Base-by-base conservation (phyloP, 257 asterid species). In the Nicotiana undulata region DNA sequence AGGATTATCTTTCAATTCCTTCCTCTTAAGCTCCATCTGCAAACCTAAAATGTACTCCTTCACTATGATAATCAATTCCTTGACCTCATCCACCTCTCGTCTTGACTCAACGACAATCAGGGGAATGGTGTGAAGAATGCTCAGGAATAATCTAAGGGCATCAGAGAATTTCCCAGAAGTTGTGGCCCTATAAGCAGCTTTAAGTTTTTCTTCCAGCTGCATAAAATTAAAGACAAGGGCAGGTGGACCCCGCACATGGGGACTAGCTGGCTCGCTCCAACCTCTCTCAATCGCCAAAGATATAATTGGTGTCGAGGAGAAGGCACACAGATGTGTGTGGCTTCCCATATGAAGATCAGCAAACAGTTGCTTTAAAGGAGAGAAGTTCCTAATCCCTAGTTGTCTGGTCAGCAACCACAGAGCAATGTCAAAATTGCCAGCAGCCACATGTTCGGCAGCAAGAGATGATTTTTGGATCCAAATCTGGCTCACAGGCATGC, bases 391-490 rank as follows among this genome's bases (percentile, higher is more conserved):
- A 53, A 94, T 87, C 64, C 97, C 98, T 29, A 94, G 75, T 77
- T 94, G 98, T 12, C 96, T 93, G 91, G 79, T 89, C 83, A 94
- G 83, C 34, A 94, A 84, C 51, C 98, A 93, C 98, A 93, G 89
- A 37, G 98, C 97, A 7, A 93, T 94, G 81, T 94, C 97, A 24
- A 92, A 94, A 85, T 94, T 89, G 9, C 98, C 97, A 7, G 97
- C 97, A 63, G 97, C 97, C 9, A 92, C 97, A 15, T 94, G 97
- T 70, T 93, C 98, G 37, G 93, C 97, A 7, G 98, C 97, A 32
- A 94, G 92, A 24, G 97, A 87, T 10, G 97, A 94, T 75, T 86
- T 88, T 88, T 94, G 97, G 77, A 82, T 88, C 97, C 98, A 94
- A 44, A 91, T 90, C 87, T 94, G 98, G 90, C 92, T 84, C 12